Conservation (phyloP, 164 flowering plant genomes). For the Cinnamomum micranthum region DNA sequence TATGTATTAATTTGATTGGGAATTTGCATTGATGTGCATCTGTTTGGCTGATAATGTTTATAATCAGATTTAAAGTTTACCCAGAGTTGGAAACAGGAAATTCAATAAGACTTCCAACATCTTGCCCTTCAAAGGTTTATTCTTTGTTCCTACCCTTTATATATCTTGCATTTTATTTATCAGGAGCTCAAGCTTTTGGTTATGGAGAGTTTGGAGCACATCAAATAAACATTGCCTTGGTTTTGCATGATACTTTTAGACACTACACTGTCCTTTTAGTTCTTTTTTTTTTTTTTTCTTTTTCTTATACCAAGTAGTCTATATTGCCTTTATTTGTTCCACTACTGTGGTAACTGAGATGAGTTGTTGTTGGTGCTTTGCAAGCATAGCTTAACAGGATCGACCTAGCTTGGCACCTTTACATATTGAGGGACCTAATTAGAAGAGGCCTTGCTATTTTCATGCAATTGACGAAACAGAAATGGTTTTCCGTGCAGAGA, state of each 20-base stretch:
- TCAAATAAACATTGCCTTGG: neutral
- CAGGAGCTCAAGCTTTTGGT: neutral
- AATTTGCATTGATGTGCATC: neutral
- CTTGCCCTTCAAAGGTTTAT: constrained; percentile 68
- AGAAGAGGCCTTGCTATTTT: neutral
- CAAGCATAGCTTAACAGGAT: neutral
- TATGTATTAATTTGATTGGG: no score
- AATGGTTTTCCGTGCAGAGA: constrained; percentile 34
- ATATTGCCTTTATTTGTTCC: neutral
- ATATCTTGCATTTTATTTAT: neutral
- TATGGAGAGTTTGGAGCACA: neutral
- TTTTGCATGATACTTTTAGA: neutral
- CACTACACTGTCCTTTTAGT: neutral
- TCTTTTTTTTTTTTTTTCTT: neutral
- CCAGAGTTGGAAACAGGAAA: constrained; percentile 94
- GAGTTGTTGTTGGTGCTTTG: neutral
- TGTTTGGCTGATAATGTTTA: constrained; percentile 2
- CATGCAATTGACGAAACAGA: neutral
- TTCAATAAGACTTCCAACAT: constrained; percentile 52
- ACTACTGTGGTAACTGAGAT: neutral
- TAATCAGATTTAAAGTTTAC: constrained; percentile 59
- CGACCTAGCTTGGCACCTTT: neutral
- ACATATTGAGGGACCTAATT: neutral
- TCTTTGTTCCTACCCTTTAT: neutral
- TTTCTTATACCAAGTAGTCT: neutral